A percentile compares a stretch with the other conserved stretches of the same genome.
These are phyloP conservation scores for Penicillium egyptiacum DNA, from an alignment of 495 filamentous ascomycete genomes.

Conservation along the genomic window DNA sequence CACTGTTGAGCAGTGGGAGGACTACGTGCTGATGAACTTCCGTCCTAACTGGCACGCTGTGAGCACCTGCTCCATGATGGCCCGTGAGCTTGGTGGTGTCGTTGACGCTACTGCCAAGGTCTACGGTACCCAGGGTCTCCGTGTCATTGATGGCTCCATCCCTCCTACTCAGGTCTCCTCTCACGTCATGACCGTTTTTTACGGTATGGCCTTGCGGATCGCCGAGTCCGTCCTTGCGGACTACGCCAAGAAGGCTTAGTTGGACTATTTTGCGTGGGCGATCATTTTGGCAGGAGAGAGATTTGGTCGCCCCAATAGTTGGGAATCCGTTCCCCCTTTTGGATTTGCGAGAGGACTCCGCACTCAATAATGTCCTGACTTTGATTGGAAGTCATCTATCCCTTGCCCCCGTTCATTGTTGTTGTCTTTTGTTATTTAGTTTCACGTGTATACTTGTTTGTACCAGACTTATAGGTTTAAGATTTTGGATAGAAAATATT, in stretches of 20 bases:
- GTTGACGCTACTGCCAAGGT: constrained; percentile 46
- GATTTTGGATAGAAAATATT: too few species aligned
- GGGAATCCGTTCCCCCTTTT: too few species aligned
- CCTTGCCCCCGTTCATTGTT: too few species aligned
- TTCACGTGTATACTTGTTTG: too few species aligned
- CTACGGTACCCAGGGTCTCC: constrained; percentile 45
- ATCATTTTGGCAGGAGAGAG: too few species aligned
- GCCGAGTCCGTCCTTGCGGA: constrained; percentile 21
- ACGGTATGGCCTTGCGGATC: constrained; percentile 49
- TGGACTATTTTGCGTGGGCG: too few species aligned
- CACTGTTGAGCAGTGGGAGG: constrained; percentile 47
- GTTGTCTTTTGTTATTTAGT: too few species aligned
- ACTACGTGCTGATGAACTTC: constrained; percentile 27
- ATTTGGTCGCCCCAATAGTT: too few species aligned
- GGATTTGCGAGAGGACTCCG: too few species aligned
- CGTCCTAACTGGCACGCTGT: constrained; percentile 49
- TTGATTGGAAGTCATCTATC: too few species aligned
- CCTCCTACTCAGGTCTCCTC: constrained; percentile 39
- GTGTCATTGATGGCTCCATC: constrained; percentile 48
- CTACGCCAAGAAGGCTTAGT: background rate
- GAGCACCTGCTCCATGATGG: constrained; percentile 50
- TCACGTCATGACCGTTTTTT: constrained; percentile 38
- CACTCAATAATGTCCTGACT: too few species aligned
- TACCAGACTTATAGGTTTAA: too few species aligned
- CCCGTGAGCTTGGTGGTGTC: constrained; percentile 47